Base-by-base conservation (phyloP, 495 filamentous ascomycete genomes). In the Xylaria grammica region DNA sequence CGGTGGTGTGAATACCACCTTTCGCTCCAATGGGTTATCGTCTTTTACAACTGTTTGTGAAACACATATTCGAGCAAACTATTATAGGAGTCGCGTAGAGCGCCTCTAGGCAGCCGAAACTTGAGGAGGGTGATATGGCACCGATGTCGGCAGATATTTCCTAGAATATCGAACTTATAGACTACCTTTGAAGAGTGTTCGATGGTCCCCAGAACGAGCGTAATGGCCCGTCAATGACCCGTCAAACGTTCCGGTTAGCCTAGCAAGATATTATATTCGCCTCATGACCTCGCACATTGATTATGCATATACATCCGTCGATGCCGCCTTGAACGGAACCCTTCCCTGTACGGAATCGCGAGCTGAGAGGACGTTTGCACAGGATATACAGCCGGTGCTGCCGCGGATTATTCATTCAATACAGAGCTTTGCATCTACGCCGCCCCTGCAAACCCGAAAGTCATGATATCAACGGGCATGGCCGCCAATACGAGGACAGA, bases 51-150 rank as follows among this genome's bases (percentile, higher is more conserved):
- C 56, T 40, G 17, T n/a, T 42, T 30, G 15, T n/a, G 26, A 38
- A 4, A 6, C 10, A 38, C 1, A 20, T 57, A 40, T 42, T 32
- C 20, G 36, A 56, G 1, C 1, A 4, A 24, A 34, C 6, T 48
- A 24, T 48, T 59, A 30, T n/a, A 8, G 24, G 29, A 48, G n/a
- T 26, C 42, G 56, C 56, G 42, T 48, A 27, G 42, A 36, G 56
- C 56, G 40, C 42, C 27, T 48, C 0, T 26, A 19, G 38, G 8
- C 17, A 27, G 11, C 20, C 17, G 1, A 3, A 27, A 13, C 4
- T 19, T 36, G 54, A 32, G 17, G 38, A 17, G 11, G 20, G 7
- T n/a, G 38, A 20, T 15, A 45, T 26, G 22, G 24, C 45, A 58
- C 54, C 34, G 40, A 40, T 40, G 15, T 9, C 52, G 32, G 52